phyloP scores from a whole-genome alignment of 257 asterid species.

The Penstemon barbatus region DNA sequence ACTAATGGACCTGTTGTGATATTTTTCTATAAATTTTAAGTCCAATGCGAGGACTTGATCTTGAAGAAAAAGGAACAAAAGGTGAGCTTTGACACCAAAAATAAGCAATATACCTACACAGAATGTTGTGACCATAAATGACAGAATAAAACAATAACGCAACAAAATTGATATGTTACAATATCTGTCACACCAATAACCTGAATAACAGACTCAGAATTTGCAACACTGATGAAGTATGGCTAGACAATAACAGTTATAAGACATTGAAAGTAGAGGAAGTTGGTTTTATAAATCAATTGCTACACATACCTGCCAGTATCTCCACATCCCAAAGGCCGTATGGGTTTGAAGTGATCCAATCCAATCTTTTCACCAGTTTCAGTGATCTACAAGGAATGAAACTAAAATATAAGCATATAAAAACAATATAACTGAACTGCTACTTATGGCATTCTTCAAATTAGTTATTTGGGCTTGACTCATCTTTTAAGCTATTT shows the following conservation, averaged over 20 bases:
- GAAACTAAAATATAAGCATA: constrained; percentile 25
- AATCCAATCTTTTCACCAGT: constrained; percentile 76
- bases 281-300: not conserved
- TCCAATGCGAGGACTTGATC: too few species aligned
- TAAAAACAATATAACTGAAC: not conserved
- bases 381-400: constrained; percentile 56
- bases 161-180: constrained; percentile 1
- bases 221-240: not conserved
- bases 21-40: too few species aligned
- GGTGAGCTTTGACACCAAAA: not conserved
- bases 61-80: too few species aligned
- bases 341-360: constrained; percentile 82
- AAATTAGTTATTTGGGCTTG: not conserved
- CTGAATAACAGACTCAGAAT: not conserved
- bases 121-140: not conserved
- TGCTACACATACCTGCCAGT: constrained; percentile 74
- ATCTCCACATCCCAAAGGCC: constrained; percentile 98
- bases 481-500: not conserved
- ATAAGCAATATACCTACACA: not conserved
- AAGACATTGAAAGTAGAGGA: not conserved
- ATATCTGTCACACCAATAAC: not conserved
- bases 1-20: too few species aligned
- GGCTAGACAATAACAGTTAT: not conserved
- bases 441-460: not conserved
- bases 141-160: not conserved